A percentile compares a stretch with the other conserved stretches of the same genome.
Evolutionary conservation across 345 rosid genomes (phyloP).

Genomic region (Syzygium aqueum): DNA sequence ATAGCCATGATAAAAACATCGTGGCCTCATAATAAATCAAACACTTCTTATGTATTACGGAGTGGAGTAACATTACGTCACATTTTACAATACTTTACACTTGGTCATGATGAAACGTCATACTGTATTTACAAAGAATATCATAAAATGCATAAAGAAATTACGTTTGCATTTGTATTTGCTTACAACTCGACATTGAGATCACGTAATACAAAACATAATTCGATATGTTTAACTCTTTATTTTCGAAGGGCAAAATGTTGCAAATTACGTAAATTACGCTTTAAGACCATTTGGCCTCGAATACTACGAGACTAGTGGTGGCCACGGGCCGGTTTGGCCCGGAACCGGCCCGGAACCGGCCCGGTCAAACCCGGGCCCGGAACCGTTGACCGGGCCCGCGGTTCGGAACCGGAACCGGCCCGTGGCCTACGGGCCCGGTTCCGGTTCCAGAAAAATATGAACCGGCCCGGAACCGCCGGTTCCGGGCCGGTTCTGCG

Average conservation of each 20-base stretch:
- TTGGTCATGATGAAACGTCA: not conserved
- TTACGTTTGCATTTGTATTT: not conserved
- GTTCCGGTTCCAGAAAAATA: too few species aligned
- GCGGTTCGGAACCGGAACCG: too few species aligned
- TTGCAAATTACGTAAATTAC: not conserved
- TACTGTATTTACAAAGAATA: not conserved
- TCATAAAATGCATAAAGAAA: not conserved
- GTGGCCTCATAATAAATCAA: not conserved
- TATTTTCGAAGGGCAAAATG: not conserved
- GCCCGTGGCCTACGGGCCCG: too few species aligned
- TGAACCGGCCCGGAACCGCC: too few species aligned
- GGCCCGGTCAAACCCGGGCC: too few species aligned
- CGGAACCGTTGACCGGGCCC: too few species aligned
- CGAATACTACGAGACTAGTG: fast-evolving
- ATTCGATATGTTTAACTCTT: not conserved
- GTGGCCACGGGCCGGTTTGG: too few species aligned
- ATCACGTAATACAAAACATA: not conserved
- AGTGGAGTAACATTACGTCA: not conserved
- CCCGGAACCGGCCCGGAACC: too few species aligned
- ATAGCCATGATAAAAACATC: not conserved
- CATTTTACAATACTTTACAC: not conserved
- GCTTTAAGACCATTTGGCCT: not conserved
- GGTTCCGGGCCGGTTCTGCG: too few species aligned
- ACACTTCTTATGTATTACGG: not conserved
- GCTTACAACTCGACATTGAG: not conserved